Percentiles rank a stretch among this genome's conserved stretches.
Conservation (phyloP, 257 asterid species). For the Linderniella brevidens region DNA sequence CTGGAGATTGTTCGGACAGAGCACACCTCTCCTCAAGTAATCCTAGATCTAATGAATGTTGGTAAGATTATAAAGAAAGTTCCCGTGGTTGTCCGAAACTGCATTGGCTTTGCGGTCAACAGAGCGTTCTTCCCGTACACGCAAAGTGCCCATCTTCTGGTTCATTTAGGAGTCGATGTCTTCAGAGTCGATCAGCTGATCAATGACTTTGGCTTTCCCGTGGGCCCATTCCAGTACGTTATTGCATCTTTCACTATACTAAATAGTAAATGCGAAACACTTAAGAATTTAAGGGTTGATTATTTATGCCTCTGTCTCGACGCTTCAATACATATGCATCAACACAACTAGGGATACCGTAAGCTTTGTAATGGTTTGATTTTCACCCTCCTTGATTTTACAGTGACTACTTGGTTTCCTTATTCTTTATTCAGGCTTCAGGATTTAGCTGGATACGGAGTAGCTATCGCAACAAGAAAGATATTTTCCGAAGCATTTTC, state of each 20-base stretch:
- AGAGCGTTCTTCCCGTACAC: constrained; percentile 83
- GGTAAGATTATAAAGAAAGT: constrained; percentile 91
- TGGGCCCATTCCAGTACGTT: constrained; percentile 97
- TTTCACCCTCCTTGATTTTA: too few species aligned
- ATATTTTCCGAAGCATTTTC: constrained; percentile 43
- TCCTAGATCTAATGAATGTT: constrained; percentile 75
- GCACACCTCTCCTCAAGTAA: constrained; percentile 83
- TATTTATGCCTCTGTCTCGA: too few species aligned
- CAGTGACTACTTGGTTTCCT: too few species aligned
- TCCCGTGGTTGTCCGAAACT: constrained; percentile 90
- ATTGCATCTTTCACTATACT: constrained; percentile 15
- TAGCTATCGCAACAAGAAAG: constrained; percentile 51
- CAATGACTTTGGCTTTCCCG: constrained; percentile 68
- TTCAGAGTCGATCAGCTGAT: constrained; percentile 87
- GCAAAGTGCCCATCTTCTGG: constrained; percentile 70
- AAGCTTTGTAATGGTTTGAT: too few species aligned
- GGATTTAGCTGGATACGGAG: constrained; percentile 96
- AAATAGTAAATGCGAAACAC: too few species aligned
- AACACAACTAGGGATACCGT: too few species aligned
- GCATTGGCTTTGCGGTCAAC: constrained; percentile 97
- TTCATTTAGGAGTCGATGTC: constrained; percentile 77
- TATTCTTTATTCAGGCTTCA: constrained; percentile 46
- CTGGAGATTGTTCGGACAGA: constrained; percentile 82
- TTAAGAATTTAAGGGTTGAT: too few species aligned
- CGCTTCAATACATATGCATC: too few species aligned